phyloP scores from a whole-genome alignment of 2,329 filamentous ascomycete species.

The Gaeumannomyces tritici region DNA sequence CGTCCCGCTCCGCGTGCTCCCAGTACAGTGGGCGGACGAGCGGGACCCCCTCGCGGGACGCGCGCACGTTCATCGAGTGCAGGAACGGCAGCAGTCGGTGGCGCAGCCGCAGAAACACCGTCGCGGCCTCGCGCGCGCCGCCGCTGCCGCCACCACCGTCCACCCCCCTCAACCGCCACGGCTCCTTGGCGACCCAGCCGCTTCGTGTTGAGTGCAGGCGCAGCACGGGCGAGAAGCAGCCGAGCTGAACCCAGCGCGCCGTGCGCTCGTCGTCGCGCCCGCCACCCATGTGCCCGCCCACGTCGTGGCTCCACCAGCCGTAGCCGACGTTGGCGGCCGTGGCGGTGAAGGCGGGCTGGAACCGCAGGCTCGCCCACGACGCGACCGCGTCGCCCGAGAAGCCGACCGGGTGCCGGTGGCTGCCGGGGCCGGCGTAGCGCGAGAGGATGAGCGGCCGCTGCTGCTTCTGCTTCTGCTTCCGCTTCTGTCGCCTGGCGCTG shows the following conservation, averaged over 20 bases:
- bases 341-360: slow-evolving; percentile 59
- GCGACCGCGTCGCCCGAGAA: slow-evolving; percentile 54
- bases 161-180: no score
- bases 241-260: slow-evolving; percentile 52
- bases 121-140: slow-evolving; percentile 35
- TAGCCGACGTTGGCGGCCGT: slow-evolving; percentile 59
- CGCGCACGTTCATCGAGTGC: slow-evolving; percentile 44
- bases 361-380: slow-evolving; percentile 49
- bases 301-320: slow-evolving; percentile 61
- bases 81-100: slow-evolving; percentile 52
- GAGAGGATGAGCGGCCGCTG: slow-evolving; percentile 43
- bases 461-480: slow-evolving; percentile 21
- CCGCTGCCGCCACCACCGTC: no score
- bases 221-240: slow-evolving; percentile 51
- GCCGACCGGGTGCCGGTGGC: slow-evolving; percentile 54
- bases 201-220: slow-evolving; percentile 50
- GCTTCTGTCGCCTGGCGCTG: slow-evolving; percentile 21
- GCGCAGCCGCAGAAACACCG: slow-evolving; percentile 39
- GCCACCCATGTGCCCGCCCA: slow-evolving; percentile 53
- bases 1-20: slow-evolving; percentile 39
- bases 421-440: slow-evolving; percentile 51
- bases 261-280: slow-evolving; percentile 47
- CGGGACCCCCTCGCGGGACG: slow-evolving; percentile 34
- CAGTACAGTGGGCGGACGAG: slow-evolving; percentile 55
- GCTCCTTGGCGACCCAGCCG: slow-evolving; percentile 50